Evolutionary conservation across 805 yeast genomes (phyloP).

Genomic region (Wickerhamomyces bovis): DNA sequence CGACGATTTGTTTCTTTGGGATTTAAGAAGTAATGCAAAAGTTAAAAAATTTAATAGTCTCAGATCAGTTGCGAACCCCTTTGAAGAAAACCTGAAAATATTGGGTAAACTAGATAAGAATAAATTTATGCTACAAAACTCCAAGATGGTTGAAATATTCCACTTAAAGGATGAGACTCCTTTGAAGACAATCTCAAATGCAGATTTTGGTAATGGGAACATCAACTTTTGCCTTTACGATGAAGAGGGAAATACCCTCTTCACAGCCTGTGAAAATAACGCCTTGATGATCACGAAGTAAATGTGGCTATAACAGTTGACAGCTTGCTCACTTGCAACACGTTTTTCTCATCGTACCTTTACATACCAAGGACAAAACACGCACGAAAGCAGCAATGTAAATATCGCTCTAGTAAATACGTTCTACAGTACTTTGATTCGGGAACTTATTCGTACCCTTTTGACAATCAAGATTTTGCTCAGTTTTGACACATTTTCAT

Average conservation of each 20-base stretch:
- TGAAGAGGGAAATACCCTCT: neutral
- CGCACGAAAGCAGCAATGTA: no score
- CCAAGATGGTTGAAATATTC: slow-evolving; percentile 8
- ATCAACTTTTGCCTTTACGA: neutral
- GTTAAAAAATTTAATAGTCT: neutral
- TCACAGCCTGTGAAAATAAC: neutral
- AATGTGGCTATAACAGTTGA: no score
- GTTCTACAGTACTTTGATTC: no score
- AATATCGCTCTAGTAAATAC: no score
- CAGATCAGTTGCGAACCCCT: neutral
- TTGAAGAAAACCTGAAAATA: neutral
- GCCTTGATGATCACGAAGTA: neutral
- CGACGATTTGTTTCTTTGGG: neutral
- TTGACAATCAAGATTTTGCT: no score
- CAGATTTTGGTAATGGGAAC: neutral
- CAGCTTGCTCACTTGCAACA: no score
- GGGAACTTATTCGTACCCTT: no score
- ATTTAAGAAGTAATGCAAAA: neutral
- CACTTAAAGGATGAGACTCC: slow-evolving; percentile 1
- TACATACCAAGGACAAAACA: no score
- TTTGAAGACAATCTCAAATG: slow-evolving; percentile 6
- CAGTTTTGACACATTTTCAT: no score
- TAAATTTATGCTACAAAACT: slow-evolving; percentile 7
- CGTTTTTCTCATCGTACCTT: no score
- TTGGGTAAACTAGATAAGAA: slow-evolving; percentile 3